A percentile compares a stretch with the other conserved stretches of the same genome.
Conservation (phyloP, 2,329 filamentous ascomycete species). For the Aspergillus fijiensis region DNA sequence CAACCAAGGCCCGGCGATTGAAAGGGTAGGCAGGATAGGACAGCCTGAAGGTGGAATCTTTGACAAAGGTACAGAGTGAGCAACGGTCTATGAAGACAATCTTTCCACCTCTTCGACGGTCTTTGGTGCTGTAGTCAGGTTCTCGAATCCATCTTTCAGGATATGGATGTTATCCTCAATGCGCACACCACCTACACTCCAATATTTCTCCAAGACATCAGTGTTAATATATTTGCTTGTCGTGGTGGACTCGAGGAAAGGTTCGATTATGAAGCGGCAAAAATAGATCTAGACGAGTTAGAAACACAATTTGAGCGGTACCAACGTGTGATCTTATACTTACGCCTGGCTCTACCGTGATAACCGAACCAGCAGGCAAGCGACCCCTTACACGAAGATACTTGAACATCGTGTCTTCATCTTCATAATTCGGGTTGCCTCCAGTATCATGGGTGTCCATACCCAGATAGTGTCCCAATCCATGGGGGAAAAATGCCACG, state of each 20-base stretch:
- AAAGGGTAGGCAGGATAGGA: neutral
- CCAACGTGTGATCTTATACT: conserved; percentile 46
- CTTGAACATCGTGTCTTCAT: conserved; percentile 79
- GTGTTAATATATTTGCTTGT: conserved; percentile 75
- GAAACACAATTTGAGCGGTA: neutral
- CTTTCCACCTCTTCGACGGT: conserved; percentile 64
- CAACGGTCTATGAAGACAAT: conserved; percentile 26
- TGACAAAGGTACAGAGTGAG: neutral
- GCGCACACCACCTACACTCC: conserved; percentile 85
- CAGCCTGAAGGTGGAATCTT: neutral
- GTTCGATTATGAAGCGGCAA: conserved; percentile 81
- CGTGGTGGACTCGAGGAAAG: conserved; percentile 70
- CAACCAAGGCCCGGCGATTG: no score
- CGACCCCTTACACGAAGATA: conserved; percentile 78
- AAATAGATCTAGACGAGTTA: conserved; percentile 68
- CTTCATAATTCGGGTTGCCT: conserved; percentile 73
- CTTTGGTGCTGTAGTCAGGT: conserved; percentile 78
- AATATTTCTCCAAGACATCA: conserved; percentile 72
- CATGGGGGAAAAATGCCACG: conserved; percentile 88
- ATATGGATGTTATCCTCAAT: conserved; percentile 91
- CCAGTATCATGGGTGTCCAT: conserved; percentile 91
- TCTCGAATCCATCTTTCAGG: conserved; percentile 75
- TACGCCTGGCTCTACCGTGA: conserved; percentile 93
- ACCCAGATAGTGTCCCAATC: conserved; percentile 84
- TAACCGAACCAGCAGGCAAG: conserved; percentile 75